These are phyloP conservation scores for Ilex aquifolium DNA, from an alignment of 257 asterid species.

Conservation along the genomic window DNA sequence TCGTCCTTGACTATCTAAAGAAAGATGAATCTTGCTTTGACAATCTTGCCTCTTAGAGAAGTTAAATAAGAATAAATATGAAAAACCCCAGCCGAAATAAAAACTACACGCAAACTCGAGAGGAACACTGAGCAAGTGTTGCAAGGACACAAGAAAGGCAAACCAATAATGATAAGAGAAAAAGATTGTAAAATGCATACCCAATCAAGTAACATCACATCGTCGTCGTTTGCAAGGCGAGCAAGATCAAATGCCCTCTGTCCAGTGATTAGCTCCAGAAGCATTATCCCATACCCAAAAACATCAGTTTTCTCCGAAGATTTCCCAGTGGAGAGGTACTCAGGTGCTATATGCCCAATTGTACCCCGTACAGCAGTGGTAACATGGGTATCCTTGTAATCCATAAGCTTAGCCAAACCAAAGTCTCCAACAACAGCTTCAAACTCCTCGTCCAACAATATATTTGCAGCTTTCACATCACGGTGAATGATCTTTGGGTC, in stretches of 20 bases:
- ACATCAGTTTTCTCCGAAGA: conserved; percentile 51
- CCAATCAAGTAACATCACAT: conserved; percentile 58
- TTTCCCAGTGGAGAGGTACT: conserved; percentile 50
- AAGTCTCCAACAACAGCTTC: conserved; percentile 61
- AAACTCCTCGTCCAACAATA: conserved; percentile 47
- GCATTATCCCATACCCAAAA: conserved; percentile 56
- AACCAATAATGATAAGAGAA: no score
- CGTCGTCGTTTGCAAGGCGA: conserved; percentile 53
- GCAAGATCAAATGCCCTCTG: conserved; percentile 56
- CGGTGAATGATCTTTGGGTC: conserved; percentile 58
- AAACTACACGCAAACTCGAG: no score
- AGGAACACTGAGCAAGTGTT: no score
- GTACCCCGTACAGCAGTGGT: conserved; percentile 58
- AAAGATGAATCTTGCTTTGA: no score
- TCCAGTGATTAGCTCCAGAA: conserved; percentile 47
- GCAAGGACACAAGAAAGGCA: no score
- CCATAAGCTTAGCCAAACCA: conserved; percentile 57
- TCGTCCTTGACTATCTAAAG: no score
- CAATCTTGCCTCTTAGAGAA: no score
- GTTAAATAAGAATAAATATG: no score
- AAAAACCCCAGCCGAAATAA: no score
- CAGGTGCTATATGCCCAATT: conserved; percentile 57
- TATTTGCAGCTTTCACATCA: conserved; percentile 53
- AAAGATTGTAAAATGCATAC: conserved; percentile 15
- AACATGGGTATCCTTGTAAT: conserved; percentile 52